Evolutionary conservation across 768 basidiomycete genomes (phyloP), one percentile per base, ranked within the genome.

Genomic region (Naganishia friedmannii): DNA sequence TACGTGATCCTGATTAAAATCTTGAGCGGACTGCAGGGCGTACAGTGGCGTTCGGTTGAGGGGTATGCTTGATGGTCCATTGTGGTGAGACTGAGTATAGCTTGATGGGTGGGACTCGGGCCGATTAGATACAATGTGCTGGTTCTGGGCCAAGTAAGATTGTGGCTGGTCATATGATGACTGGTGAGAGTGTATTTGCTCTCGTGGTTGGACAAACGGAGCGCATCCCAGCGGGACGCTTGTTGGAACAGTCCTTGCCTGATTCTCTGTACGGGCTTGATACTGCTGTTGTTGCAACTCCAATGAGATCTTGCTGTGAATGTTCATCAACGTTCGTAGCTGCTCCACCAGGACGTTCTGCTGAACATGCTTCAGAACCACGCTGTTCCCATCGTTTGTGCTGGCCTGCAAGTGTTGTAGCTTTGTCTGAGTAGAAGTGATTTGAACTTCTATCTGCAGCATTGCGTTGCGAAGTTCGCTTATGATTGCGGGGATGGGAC

Each of bases 291-390:
- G 29, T 12, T n/a, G 23, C 60, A 63, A 29, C 39, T 63, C 37
- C 15, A 3, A 1, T 45, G 37, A 34, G 13, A 63, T 23, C 32
- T 63, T 63, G 60, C 15, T 63, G 42, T 63, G 42, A 17, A 63
- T 63, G 26, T 63, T 63, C 37, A 63, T 42, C 60, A 63, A 23
- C 2, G 37, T 45, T 15, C 42, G 60, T 15, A 63, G 39, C 15
- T 63, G 60, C 42, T 63, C 60, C 17, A 19, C 13, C 23, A 45
- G 13, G 7, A 63, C 37, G 42, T 63, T 63, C 39, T 63, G 60
- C 26, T 63, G 60, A 3, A 63, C 60, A 15, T 63, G 60, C 32
- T 63, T 63, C 34, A 45, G 39, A 45, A 63, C 46, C 39, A 42
- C 39, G 21, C 60, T n/a, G 7, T 63, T 42, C 23, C 37, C 37